Evolutionary conservation across 2,329 filamentous ascomycete genomes (phyloP), one percentile per base, ranked within the genome.

Genomic region (Diaporthe velutina): DNA sequence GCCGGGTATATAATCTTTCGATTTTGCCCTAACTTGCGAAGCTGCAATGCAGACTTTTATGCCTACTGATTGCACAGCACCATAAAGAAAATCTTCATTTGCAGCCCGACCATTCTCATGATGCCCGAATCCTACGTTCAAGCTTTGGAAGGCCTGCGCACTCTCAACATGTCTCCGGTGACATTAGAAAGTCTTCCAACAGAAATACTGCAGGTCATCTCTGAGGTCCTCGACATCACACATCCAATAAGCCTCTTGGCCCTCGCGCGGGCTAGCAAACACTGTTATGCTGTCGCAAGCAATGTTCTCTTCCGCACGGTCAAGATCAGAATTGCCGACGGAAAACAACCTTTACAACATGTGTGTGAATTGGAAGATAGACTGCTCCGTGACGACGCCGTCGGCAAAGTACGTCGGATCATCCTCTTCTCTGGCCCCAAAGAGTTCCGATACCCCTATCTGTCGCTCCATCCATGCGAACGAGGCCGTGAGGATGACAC

Each of bases 211-310:
- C 30, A 33, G 42, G 22, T n/a, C 28, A 35, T 74, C 30, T 25
- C n/a, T 15, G 58, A 57, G 7, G 30, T 61, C 30, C 73, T 74
- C 25, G 73, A 74, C 25, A 17, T 8, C 35, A 28, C 13, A 10
- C 73, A 71, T 45, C 38, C 73, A 35, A 17, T 48, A 17, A 70
- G 61, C 48, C 64, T 73, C 40, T 4, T 73, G 35, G 64, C 72
- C 19, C 61, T 73, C 30, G 50, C 64, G n/a, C 38, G 38, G 10
- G 19, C 40, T 40, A 70, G 42, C 61, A 68, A 61, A 52, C 9
- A 22, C 7, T 58, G 54, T 13, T 70, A 73, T 48, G 72, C 28
- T 40, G 52, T 54, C n/a, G 60, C 72, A 30, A 70, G 30, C 15
- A 22, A 25, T 19, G 42, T 68, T 22, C 19, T 73, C 22, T 73